Conservation (phyloP, 2,329 filamentous ascomycete genomes). For the Zymoseptoria pseudotritici region DNA sequence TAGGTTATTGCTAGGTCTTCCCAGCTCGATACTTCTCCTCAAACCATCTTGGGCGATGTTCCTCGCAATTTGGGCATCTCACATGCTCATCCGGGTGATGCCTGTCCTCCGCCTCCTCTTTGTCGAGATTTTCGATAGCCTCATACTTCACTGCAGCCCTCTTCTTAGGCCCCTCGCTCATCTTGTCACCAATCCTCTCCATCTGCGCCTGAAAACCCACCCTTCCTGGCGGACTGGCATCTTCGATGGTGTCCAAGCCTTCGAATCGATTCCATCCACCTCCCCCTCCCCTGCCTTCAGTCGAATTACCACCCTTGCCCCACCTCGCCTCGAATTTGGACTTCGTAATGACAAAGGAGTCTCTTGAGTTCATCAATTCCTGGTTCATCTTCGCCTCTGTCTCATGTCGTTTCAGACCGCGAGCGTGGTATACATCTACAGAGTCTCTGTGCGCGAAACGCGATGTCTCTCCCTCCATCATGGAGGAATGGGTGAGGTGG, state of each 20-base stretch:
- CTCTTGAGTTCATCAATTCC: slow-evolving; percentile 17
- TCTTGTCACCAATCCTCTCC: background rate
- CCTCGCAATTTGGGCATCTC: slow-evolving; percentile 22
- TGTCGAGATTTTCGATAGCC: no score
- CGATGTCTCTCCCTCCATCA: slow-evolving; percentile 13
- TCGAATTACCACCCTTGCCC: slow-evolving; percentile 5
- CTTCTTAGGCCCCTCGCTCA: background rate
- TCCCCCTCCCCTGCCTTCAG: background rate
- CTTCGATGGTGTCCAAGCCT: slow-evolving; percentile 23
- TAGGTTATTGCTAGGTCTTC: no score
- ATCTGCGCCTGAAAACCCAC: background rate
- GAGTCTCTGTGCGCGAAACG: slow-evolving; percentile 25
- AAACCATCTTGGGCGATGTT: slow-evolving; percentile 19
- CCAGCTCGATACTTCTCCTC: slow-evolving; percentile 7
- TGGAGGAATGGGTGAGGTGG: no score
- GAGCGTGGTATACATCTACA: slow-evolving; percentile 21
- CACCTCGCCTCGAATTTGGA: slow-evolving; percentile 18
- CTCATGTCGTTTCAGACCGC: slow-evolving; percentile 12
- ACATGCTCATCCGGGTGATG: slow-evolving; percentile 18
- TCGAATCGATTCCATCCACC: slow-evolving; percentile 15
- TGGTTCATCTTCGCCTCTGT: slow-evolving; percentile 13
- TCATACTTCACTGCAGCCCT: background rate
- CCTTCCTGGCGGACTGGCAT: slow-evolving; percentile 23
- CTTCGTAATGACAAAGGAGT: slow-evolving; percentile 25
- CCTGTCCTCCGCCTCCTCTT: slow-evolving; percentile 6